Evolutionary conservation across 2,329 filamentous ascomycete species (phyloP).

Genomic region (Penicillium nordicum): DNA sequence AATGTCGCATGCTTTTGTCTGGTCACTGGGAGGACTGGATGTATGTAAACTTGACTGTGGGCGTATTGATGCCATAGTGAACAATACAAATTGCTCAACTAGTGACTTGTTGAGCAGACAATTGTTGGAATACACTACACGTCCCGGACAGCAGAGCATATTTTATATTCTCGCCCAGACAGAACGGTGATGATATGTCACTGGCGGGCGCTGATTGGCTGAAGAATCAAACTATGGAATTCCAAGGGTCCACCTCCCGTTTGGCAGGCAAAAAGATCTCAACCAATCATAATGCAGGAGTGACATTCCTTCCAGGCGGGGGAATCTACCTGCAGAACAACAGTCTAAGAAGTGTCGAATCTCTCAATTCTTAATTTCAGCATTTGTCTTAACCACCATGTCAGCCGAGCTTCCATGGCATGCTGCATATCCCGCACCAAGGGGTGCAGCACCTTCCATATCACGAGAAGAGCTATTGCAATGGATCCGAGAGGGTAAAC

Average conservation of each 20-base stretch:
- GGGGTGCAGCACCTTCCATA: slow-evolving; percentile 25
- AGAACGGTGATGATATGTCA: slow-evolving; percentile 1
- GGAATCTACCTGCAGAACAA: neutral
- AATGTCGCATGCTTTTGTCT: slow-evolving; percentile 2
- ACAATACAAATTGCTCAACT: no score
- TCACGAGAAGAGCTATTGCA: slow-evolving; percentile 37
- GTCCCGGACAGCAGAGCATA: neutral
- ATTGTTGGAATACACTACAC: no score
- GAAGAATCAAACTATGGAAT: neutral
- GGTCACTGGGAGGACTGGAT: neutral
- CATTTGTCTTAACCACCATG: neutral
- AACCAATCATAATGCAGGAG: slow-evolving; percentile 3
- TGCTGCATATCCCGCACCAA: slow-evolving; percentile 40
- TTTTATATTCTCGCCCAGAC: neutral
- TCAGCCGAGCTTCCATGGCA: slow-evolving; percentile 36
- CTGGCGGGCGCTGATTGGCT: slow-evolving; percentile 15
- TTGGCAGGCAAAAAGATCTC: no score
- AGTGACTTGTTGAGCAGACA: no score
- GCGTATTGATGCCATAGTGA: neutral
- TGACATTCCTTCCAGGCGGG: slow-evolving; percentile 6
- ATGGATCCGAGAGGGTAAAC: slow-evolving; percentile 33
- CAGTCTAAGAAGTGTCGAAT: neutral
- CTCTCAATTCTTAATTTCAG: neutral
- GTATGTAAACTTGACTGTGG: neutral
- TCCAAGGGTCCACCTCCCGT: no score